Conservation (phyloP, 441 rosid genomes). For the Breynia disticha region DNA sequence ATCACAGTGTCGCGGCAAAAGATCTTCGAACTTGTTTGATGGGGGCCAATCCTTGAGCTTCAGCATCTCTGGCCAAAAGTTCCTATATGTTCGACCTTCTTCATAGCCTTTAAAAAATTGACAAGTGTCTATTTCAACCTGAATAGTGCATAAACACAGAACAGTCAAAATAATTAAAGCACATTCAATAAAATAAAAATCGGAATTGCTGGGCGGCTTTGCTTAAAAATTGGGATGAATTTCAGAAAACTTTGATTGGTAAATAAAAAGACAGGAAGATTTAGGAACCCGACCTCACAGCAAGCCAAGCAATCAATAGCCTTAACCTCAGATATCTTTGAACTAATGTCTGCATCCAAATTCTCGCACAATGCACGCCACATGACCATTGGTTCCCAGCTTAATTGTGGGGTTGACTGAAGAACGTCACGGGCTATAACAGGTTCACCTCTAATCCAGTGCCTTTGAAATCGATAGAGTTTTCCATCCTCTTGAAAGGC, state of each 20-base stretch:
- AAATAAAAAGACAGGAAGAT: slow-evolving; percentile 5
- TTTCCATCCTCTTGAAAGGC: slow-evolving; percentile 32
- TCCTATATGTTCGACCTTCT: slow-evolving; percentile 57
- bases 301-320: slow-evolving; percentile 77
- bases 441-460: slow-evolving; percentile 83
- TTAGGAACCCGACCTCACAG: slow-evolving; percentile 45
- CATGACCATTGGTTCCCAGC: slow-evolving; percentile 99
- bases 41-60: slow-evolving; percentile 99
- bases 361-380: slow-evolving; percentile 80
- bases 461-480: slow-evolving; percentile 46
- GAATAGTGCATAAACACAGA: slow-evolving; percentile 14
- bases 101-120: slow-evolving; percentile 72
- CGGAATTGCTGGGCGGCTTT: no score
- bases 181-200: no score
- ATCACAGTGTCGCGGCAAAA: slow-evolving; percentile 86
- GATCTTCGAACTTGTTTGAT: slow-evolving; percentile 72
- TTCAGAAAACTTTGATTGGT: neutral
- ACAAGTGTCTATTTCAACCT: slow-evolving; percentile 63
- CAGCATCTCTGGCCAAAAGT: slow-evolving; percentile 95
- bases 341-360: slow-evolving; percentile 34
- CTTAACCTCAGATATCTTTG: slow-evolving; percentile 57
- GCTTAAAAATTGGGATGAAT: neutral
- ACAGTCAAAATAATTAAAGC: no score
- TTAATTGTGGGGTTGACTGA: slow-evolving; percentile 45
- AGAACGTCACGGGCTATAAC: slow-evolving; percentile 62